Conservation (phyloP, 495 filamentous ascomycete genomes). For the Penicillium goetzii region DNA sequence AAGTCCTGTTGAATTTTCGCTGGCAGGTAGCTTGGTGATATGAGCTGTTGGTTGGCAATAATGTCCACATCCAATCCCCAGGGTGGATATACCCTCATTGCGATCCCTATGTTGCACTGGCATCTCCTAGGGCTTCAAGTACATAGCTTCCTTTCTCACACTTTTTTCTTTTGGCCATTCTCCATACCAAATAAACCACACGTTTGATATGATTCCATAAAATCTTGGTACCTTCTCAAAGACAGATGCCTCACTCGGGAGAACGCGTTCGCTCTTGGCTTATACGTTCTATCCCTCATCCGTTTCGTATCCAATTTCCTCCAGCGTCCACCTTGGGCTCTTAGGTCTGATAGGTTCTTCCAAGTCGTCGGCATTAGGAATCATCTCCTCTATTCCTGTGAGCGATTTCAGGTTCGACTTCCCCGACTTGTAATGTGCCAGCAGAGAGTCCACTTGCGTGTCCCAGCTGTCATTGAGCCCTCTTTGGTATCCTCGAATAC, state of each 20-base stretch:
- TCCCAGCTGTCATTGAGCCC: conserved; percentile 21
- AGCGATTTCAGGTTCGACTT: conserved; percentile 26
- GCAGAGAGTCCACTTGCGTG: conserved; percentile 26
- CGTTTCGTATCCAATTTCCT: neutral
- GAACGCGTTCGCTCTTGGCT: no score
- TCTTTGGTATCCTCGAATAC: conserved; percentile 32
- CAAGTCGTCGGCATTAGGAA: conserved; percentile 23
- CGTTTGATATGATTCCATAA: no score
- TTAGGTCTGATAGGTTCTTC: neutral
- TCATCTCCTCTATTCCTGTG: conserved; percentile 23
- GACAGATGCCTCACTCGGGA: no score
- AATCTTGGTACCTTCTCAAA: no score
- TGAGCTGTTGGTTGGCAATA: neutral
- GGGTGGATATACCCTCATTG: neutral
- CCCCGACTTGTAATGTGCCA: conserved; percentile 15
- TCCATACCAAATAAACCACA: no score
- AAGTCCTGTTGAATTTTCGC: neutral
- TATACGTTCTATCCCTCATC: neutral
- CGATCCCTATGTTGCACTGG: neutral
- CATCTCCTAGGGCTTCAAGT: neutral
- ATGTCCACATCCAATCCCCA: neutral
- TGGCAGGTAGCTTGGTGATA: neutral
- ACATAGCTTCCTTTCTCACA: neutral
- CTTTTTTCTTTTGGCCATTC: no score
- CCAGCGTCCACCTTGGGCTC: neutral